Evolutionary conservation across 345 rosid species (phyloP), one percentile per base, ranked within the genome.

Genomic region (Dimocarpus longan): DNA sequence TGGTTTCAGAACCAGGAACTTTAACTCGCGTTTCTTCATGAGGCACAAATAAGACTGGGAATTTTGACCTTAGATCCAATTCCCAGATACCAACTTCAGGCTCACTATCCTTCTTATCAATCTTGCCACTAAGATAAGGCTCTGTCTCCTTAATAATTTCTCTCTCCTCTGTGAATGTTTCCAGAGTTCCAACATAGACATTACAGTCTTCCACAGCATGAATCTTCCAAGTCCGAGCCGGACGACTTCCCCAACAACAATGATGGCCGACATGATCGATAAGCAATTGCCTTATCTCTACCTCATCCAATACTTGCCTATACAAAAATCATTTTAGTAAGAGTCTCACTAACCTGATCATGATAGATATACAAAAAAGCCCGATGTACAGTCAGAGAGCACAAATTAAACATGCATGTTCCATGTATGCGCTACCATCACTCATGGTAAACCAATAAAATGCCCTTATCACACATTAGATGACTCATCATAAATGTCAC

Each of bases 161-260:
- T 85, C 98, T 92, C 71, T 94, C 97, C 88, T 94, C 99, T 43
- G 91, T 71, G 77, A 96, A 94, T 57, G 98, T 91, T 39, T 96
- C 99, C 6, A 96, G 91, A 68, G 97, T 92, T 75, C 99, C 99
- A 4, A 93, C 93, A 77, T 94, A 93, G 71, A 96, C 98, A 84
- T 94, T 93, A 84, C 99, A 96, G 87, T 93, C 99, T 83, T 96
- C 99, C 3, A 94, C 78, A 0, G 93, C 83, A 42, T 68, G 92
- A 86, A 96, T 96, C 88, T 86, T 96, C 98, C 99, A 96, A 5
- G 97, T 88, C 54, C 99, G 91, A 87, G 99, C 95, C 39, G 97
- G 99, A 75, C 90, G 95, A 77, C 99, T 96, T 78, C 98, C 99
- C 98, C 98, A 94, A 85, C 99, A 96, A 70, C 97, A 96, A 66